These are phyloP conservation scores for Sambucus nigra DNA, from an alignment of 129 eudicot species.

Conservation along the genomic window DNA sequence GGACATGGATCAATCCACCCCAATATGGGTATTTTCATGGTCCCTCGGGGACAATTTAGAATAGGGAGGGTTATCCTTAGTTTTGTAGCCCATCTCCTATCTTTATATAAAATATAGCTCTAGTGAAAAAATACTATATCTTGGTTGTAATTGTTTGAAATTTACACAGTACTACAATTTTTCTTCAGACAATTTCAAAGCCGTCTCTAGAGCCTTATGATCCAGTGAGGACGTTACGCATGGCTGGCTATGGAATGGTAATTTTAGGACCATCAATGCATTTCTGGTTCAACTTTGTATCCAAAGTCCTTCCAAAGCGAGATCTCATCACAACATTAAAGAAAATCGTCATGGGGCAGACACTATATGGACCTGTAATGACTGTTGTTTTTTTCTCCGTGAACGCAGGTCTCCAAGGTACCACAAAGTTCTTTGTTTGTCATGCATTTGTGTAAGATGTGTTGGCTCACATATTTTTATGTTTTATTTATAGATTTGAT, in stretches of 20 bases:
- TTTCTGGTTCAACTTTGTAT: slow-evolving; percentile 77
- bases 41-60: too few species aligned
- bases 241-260: slow-evolving; percentile 86
- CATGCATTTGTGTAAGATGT: background rate
- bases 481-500: slow-evolving; percentile 2
- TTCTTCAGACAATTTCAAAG: slow-evolving; percentile 41
- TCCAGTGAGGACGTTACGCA: slow-evolving; percentile 48
- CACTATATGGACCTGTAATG: slow-evolving; percentile 70
- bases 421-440: background rate
- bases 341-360: slow-evolving; percentile 70
- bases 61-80: too few species aligned
- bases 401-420: slow-evolving; percentile 89
- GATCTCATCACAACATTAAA: slow-evolving; percentile 56
- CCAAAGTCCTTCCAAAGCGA: slow-evolving; percentile 55
- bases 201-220: slow-evolving; percentile 61
- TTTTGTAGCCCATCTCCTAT: too few species aligned
- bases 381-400: slow-evolving; percentile 68
- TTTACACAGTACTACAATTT: background rate
- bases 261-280: slow-evolving; percentile 68
- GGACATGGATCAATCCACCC: too few species aligned
- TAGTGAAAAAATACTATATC: too few species aligned
- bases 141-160: background rate
- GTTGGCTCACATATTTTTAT: background rate
- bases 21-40: too few species aligned
- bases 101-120: too few species aligned